Base-by-base conservation (phyloP, 75 land plant genomes). In the Sequoiadendron giganteum region DNA sequence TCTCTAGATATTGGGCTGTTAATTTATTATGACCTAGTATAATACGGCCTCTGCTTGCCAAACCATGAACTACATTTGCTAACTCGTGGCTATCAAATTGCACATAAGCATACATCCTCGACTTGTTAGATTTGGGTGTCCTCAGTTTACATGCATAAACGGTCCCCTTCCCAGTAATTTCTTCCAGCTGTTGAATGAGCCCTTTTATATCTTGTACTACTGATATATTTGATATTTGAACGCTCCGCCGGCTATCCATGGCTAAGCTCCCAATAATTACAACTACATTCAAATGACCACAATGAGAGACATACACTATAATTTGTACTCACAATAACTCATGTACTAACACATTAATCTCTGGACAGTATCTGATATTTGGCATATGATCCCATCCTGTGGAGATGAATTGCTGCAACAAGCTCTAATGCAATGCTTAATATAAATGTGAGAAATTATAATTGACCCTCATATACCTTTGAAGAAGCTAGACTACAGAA, bases 141-240 rank as follows among this genome's bases (percentile, higher is more conserved):
- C 88, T 87, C 47, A 92, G n/a, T 72, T 93, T 89, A 15, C 90
- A 40, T 14, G 89, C 89, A 84, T 86, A 72, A 52, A 94, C 85
- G 49, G 89, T 90, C 19, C 92, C 92, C 49, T 83, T 52, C 54
- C 13, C 7, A 52, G 54, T 52, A 13, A 13, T 54, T 18, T 30
- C 19, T 92, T 96, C 96, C 87, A 96, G 77, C 86, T 89, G 88
- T 3, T 87, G 54, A 88, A 90, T 89, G 42, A 95, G 93, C 42
- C 30, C 85, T 58, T 86, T 86, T 15, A 89, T 89, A 83, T 88
- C 32, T 11, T 86, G 85, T 36, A 21, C 14, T 32, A 45, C 32
- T 84, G 92, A 92, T 72, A 93, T 89, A 78, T 90, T 91, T 83
- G 45, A 85, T 10, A 93, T 68, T 38, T 88, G 90, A 87, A 93